Evolutionary conservation across 169 alveolate species (phyloP), one percentile per base, ranked within the genome.

Genomic region (Plasmodium coatneyi): DNA sequence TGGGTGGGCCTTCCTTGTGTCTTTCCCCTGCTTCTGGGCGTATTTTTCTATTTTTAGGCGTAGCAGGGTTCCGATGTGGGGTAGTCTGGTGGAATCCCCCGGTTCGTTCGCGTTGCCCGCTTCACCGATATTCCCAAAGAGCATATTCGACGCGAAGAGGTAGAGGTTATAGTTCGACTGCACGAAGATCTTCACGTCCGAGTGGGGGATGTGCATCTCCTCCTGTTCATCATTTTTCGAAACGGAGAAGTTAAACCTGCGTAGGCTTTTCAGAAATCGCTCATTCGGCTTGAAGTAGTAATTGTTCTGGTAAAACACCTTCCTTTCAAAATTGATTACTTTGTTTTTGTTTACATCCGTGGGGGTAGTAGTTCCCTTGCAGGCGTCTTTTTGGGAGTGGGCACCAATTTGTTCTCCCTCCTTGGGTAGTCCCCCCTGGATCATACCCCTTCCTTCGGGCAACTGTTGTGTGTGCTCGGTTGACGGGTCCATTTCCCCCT

Each of bases 131-230:
- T 46, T 39, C 16, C 89, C 94, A 79, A 89, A 89, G 71, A 28
- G 9, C 94, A 89, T 89, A 39, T n/a, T 89, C 9, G 94, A 79
- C 16, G 81, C 79, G 72, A 89, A 89, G 22, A 89, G 43, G 36
- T 89, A 89, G 30, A 89, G 79, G 34, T 89, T 89, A 43, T 89
- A 89, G 49, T 89, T 66, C 2, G 90, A 56, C 78, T 89, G 87
- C 19, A 89, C 82, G 14, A 78, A 79, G 25, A 89, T 32, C 81
- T 89, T 89, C 32, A 89, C 81, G 49, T 32, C 72, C 30, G 87
- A 39, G 39, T 79, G 39, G 7, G 94, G 94, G n/a, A 89, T 79
- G 22, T 89, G 81, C 6, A 89, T 28, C 46, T 19, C 60, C 72
- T 72, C 71, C 32, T 78, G 28, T 66, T 66, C 46, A 28, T 89